Conservation (phyloP, 495 filamentous ascomycete genomes). For the Trichoderma orchidacearum region DNA sequence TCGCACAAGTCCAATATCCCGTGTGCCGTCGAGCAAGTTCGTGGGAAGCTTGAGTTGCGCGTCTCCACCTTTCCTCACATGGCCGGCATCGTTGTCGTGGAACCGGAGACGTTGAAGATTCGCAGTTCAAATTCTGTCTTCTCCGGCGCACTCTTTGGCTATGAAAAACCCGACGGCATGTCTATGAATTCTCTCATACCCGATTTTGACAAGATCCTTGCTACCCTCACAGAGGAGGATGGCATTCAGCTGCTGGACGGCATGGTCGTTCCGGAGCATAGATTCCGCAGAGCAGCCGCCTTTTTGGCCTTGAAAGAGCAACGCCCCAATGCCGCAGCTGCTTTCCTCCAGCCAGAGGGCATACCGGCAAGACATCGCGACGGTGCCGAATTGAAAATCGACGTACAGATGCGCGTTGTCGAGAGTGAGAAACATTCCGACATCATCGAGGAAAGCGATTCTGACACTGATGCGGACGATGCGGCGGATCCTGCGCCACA, state of each 20-base stretch:
- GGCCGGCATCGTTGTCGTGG: conserved; percentile 87
- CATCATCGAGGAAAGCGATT: conserved; percentile 33
- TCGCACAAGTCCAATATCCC: conserved; percentile 64
- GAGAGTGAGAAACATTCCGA: conserved; percentile 56
- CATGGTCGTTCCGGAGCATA: conserved; percentile 94
- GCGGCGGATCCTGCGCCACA: conserved; percentile 13
- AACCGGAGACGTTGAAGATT: conserved; percentile 59
- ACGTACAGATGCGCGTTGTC: conserved; percentile 90
- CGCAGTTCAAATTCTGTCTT: conserved; percentile 92
- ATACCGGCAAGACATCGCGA: conserved; percentile 79
- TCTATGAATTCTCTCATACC: conserved; percentile 72
- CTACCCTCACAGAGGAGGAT: conserved; percentile 75
- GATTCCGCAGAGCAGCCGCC: conserved; percentile 78
- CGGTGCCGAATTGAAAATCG: conserved; percentile 79
- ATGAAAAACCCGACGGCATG: conserved; percentile 66
- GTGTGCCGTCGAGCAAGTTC: conserved; percentile 53
- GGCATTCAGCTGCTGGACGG: conserved; percentile 71
- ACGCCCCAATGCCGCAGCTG: conserved; percentile 56
- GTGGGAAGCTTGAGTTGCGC: conserved; percentile 50
- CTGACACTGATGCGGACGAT: conserved; percentile 15
- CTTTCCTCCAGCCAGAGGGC: conserved; percentile 69
- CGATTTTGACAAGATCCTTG: conserved; percentile 69
- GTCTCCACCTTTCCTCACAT: conserved; percentile 94
- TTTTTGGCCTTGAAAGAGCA: conserved; percentile 71
- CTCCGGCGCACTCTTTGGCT: conserved; percentile 79